Conservation (phyloP, 306 rosid species). For the Gleditsia sinensis region DNA sequence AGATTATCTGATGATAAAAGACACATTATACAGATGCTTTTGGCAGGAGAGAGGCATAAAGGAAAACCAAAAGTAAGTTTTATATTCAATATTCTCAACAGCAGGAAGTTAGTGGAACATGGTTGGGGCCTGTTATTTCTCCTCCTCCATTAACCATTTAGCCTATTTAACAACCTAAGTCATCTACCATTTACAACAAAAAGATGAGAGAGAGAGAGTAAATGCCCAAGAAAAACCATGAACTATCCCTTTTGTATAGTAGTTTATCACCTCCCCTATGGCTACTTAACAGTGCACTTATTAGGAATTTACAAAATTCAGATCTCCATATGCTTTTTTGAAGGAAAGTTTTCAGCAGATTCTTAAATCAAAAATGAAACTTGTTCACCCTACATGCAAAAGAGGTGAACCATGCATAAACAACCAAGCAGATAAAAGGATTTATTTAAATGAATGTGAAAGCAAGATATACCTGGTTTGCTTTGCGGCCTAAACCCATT, state of each 20-base stretch:
- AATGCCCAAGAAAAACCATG: not conserved
- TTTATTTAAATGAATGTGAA: conserved; percentile 13
- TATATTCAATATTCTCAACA: not conserved
- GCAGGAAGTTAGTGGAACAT: not conserved
- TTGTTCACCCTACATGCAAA: conserved; percentile 11
- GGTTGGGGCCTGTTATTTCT: not conserved
- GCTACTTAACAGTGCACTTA: not conserved
- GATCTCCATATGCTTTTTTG: not conserved
- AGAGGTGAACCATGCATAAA: conserved; percentile 17
- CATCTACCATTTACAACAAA: too few relatives aligned
- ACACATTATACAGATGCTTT: not conserved
- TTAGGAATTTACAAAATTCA: not conserved
- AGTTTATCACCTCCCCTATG: not conserved
- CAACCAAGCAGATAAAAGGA: conserved; percentile 6
- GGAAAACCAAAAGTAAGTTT: conserved; percentile 6
- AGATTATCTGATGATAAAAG: not conserved
- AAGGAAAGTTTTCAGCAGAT: not conserved
- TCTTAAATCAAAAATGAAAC: conserved; percentile 14
- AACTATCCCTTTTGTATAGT: not conserved
- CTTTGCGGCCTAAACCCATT: conserved; percentile 98
- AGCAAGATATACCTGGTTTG: conserved; percentile 77
- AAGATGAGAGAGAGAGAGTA: not conserved
- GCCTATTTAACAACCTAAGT: not conserved
- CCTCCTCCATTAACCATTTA: not conserved
- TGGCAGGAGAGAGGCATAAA: not conserved